These are phyloP conservation scores for Musa beccarii DNA, from an alignment of 176 grass and related monocot genomes.

Conservation along the genomic window DNA sequence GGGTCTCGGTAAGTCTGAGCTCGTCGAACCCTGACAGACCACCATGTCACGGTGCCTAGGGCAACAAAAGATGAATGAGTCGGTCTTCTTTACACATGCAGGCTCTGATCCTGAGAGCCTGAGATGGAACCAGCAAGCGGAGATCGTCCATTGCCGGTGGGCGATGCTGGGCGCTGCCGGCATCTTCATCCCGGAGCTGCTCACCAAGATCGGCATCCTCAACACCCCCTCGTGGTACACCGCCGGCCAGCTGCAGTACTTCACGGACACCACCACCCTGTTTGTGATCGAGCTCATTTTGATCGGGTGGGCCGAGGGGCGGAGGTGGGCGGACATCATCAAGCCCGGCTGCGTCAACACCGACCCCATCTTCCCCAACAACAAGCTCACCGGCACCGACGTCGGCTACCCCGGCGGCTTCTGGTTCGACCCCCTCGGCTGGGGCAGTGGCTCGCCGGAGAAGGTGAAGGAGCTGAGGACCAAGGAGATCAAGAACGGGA, in stretches of 20 bases:
- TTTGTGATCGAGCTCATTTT: constrained; percentile 90
- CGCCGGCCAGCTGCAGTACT: constrained; percentile 74
- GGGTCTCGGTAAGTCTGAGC: constrained; percentile 57
- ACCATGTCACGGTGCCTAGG: not conserved
- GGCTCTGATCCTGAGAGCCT: constrained; percentile 95
- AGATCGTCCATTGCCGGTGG: constrained; percentile 98
- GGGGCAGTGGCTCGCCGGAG: constrained; percentile 67
- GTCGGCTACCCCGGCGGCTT: constrained; percentile 96
- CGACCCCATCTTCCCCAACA: constrained; percentile 89
- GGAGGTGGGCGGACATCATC: constrained; percentile 97
- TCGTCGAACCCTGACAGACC: too few relatives aligned
- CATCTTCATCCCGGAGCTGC: constrained; percentile 96
- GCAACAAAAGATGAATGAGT: not conserved
- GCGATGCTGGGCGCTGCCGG: constrained; percentile 97
- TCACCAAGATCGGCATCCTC: constrained; percentile 91
- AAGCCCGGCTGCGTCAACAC: constrained; percentile 95
- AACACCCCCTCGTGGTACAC: constrained; percentile 96
- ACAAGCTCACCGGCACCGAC: constrained; percentile 98
- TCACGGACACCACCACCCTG: constrained; percentile 98
- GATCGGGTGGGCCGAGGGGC: constrained; percentile 94
- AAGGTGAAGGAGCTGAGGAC: constrained; percentile 90
- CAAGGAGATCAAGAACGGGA: constrained; percentile 99
- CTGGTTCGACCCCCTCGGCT: constrained; percentile 95
- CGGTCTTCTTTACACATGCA: not conserved
- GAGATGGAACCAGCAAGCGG: constrained; percentile 85